phyloP scores from a whole-genome alignment of 2,329 filamentous ascomycete species.

The Ophiosphaerella herpotricha region DNA sequence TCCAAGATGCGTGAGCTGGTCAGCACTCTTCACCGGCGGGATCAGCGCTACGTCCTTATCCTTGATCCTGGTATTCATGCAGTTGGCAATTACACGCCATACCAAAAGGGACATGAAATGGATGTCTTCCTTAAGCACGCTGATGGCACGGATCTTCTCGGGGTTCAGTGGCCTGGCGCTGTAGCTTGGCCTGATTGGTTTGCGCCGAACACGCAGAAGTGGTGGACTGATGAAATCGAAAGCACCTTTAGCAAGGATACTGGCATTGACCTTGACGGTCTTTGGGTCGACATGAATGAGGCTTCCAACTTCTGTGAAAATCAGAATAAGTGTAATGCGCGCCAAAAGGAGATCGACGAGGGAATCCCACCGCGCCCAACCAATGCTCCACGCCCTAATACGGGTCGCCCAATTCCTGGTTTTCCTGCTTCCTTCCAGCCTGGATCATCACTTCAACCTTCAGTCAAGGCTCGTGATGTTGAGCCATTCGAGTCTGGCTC shows the following conservation, averaged over 20 bases:
- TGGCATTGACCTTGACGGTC: constrained; percentile 75
- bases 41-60: constrained; percentile 77
- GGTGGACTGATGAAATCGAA: constrained; percentile 72
- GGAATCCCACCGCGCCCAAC: constrained; percentile 62
- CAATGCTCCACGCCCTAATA: constrained; percentile 59
- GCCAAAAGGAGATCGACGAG: constrained; percentile 42
- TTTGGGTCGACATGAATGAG: constrained; percentile 61
- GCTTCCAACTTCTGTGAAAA: constrained; percentile 44
- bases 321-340: constrained; percentile 53
- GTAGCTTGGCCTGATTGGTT: constrained; percentile 81
- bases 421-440: constrained; percentile 73
- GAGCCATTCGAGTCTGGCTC: neutral
- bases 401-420: constrained; percentile 68
- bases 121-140: constrained; percentile 57
- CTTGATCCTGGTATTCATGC: constrained; percentile 66
- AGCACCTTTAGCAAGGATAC: constrained; percentile 66
- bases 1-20: constrained; percentile 68
- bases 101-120: constrained; percentile 64
- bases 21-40: constrained; percentile 65
- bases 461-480: constrained; percentile 11
- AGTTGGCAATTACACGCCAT: constrained; percentile 59
- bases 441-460: constrained; percentile 1
- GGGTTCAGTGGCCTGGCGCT: constrained; percentile 78
- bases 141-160: constrained; percentile 62
- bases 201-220: constrained; percentile 63